Evolutionary conservation across 164 flowering plant genomes (phyloP).

Genomic region (Macadamia integrifolia): DNA sequence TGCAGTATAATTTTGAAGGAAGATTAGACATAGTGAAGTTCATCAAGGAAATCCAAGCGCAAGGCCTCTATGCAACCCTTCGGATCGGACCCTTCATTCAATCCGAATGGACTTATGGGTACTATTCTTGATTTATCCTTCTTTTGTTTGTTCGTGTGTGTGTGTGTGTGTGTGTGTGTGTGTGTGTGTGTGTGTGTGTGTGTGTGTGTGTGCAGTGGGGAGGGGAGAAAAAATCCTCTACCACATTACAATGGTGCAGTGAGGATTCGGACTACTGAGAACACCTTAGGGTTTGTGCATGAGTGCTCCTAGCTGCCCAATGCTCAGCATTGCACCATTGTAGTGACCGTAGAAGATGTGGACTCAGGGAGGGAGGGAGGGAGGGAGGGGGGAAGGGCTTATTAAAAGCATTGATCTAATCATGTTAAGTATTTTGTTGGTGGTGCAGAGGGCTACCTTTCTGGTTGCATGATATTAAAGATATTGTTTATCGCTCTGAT

Average conservation of each 20-base stretch:
- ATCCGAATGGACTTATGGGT: constrained; percentile 71
- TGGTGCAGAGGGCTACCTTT: constrained; percentile 73
- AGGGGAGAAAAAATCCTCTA: too few relatives aligned
- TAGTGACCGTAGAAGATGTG: too few relatives aligned
- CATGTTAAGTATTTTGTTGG: not conserved
- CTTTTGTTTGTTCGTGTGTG: not conserved
- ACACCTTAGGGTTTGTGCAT: too few relatives aligned
- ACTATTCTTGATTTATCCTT: not conserved
- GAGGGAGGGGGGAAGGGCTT: too few relatives aligned
- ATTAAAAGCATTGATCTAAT: not conserved
- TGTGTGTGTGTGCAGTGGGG: too few relatives aligned
- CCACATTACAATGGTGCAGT: too few relatives aligned
- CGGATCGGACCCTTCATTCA: constrained; percentile 72
- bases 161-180: not conserved
- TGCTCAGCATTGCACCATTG: too few relatives aligned
- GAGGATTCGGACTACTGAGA: too few relatives aligned
- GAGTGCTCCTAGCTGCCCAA: too few relatives aligned
- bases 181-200: too few relatives aligned
- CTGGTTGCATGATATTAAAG: constrained; percentile 81
- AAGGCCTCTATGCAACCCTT: constrained; percentile 49
- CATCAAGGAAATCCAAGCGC: constrained; percentile 46
- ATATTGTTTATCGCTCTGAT: constrained; percentile 62
- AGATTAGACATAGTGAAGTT: constrained; percentile 44
- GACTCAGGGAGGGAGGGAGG: too few relatives aligned
- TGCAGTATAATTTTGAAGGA: constrained; percentile 62